These are phyloP conservation scores for Erysiphe pulchra DNA, from an alignment of 2,329 filamentous ascomycete genomes.

Conservation along the genomic window DNA sequence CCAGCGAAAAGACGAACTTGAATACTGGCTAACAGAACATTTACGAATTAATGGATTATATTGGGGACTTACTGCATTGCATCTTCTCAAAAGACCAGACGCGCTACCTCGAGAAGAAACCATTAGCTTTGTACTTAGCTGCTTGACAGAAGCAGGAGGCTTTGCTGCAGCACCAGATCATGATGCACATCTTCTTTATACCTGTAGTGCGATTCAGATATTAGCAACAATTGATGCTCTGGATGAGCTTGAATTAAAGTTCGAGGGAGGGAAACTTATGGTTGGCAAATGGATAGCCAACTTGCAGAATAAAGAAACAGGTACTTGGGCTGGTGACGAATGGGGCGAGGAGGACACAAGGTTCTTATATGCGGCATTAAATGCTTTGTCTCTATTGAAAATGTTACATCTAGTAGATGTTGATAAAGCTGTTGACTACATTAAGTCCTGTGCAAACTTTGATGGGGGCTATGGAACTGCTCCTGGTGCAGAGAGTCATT, in stretches of 20 bases:
- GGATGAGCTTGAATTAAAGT: constrained; percentile 45
- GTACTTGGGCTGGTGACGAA: constrained; percentile 79
- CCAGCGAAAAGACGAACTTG: constrained; percentile 72
- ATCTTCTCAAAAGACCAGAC: constrained; percentile 59
- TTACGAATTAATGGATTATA: constrained; percentile 87
- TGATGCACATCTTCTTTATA: constrained; percentile 90
- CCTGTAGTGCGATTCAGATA: constrained; percentile 83
- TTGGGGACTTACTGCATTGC: constrained; percentile 77
- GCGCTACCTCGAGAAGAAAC: constrained; percentile 58
- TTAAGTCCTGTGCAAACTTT: constrained; percentile 69
- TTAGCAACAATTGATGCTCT: constrained; percentile 67
- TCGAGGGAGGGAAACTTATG: constrained; percentile 30
- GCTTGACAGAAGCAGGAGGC: constrained; percentile 65
- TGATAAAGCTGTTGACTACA: constrained; percentile 51
- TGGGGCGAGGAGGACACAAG: constrained; percentile 94
- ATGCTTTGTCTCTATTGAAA: constrained; percentile 63
- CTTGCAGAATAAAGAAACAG: constrained; percentile 56
- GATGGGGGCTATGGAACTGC: constrained; percentile 82
- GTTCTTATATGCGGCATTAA: constrained; percentile 77
- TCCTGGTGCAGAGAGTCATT: constrained; percentile 80
- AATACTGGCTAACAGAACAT: constrained; percentile 96
- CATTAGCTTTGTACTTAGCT: constrained; percentile 87
- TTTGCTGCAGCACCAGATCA: constrained; percentile 88
- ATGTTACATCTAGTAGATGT: constrained; percentile 52
- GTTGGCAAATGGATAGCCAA: constrained; percentile 65